phyloP scores from a whole-genome alignment of 2,329 filamentous ascomycete genomes.

The Penicillium sp. region DNA sequence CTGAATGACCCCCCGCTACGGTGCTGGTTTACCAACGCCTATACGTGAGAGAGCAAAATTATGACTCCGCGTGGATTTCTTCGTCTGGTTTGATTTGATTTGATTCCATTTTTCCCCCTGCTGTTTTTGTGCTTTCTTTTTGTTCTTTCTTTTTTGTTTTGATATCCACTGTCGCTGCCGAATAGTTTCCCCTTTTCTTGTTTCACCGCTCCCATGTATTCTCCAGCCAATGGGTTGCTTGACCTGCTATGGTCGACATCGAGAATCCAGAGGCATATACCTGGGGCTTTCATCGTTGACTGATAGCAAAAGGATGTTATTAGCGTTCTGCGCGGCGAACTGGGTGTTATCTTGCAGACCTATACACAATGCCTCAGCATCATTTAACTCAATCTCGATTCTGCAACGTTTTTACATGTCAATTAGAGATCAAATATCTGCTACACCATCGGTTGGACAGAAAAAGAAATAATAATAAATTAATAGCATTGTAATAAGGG shows the following conservation, averaged over 20 bases:
- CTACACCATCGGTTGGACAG: neutral
- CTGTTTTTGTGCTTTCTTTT: neutral
- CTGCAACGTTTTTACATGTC: neutral
- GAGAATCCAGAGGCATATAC: too few relatives aligned
- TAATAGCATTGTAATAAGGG: neutral
- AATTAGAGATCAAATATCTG: neutral
- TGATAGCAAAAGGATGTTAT: neutral
- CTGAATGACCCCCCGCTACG: neutral
- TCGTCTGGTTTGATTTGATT: neutral
- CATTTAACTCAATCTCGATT: neutral
- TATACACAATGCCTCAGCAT: constrained; percentile 7
- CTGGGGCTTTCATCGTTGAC: too few relatives aligned
- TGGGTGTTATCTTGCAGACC: constrained; percentile 14
- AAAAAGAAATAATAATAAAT: neutral
- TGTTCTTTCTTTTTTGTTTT: too few relatives aligned
- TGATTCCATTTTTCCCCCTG: neutral
- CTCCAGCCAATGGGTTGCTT: too few relatives aligned
- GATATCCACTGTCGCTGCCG: constrained; percentile 7
- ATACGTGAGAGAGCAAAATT: neutral
- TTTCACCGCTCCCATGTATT: neutral
- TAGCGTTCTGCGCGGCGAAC: neutral
- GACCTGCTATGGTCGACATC: too few relatives aligned
- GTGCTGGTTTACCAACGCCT: neutral
- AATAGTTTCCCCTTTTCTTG: neutral
- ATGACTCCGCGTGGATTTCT: neutral